Evolutionary conservation across 139 green algal genomes (phyloP).

Genomic region (Volvox reticuliferus): DNA sequence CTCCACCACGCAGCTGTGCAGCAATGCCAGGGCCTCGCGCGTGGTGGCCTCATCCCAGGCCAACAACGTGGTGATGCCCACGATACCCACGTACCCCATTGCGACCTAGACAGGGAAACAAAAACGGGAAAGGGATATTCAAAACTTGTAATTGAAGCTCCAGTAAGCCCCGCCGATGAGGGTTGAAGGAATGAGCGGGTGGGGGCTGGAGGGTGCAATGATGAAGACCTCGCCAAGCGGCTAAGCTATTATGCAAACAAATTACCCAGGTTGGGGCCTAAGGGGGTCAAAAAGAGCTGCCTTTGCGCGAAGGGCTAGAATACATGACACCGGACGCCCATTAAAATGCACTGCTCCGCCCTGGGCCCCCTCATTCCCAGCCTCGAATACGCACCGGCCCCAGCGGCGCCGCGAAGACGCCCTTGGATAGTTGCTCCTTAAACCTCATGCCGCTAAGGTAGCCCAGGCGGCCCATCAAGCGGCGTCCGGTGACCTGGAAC

Average conservation of each 20-base stretch:
- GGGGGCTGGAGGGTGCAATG: too few relatives aligned
- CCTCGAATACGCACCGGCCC: conserved; percentile 15
- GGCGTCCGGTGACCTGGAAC: conserved; percentile 50
- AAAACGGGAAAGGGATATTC: not conserved
- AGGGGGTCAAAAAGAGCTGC: too few relatives aligned
- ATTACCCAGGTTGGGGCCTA: too few relatives aligned
- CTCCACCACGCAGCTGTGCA: conserved; percentile 24
- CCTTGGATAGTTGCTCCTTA: conserved; percentile 48
- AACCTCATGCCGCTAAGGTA: conserved; percentile 44
- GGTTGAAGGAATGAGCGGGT: too few relatives aligned
- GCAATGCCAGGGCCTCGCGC: conserved; percentile 26
- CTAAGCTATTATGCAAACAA: too few relatives aligned
- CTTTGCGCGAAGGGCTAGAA: too few relatives aligned
- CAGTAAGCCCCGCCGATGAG: too few relatives aligned
- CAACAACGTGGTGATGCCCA: conserved; percentile 43
- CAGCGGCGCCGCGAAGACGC: conserved; percentile 51
- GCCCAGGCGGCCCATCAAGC: conserved; percentile 51
- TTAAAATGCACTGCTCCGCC: too few relatives aligned
- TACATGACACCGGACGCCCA: too few relatives aligned
- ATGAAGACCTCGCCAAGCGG: too few relatives aligned
- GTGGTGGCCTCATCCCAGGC: conserved; percentile 43
- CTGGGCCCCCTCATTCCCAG: not conserved
- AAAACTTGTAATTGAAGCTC: not conserved
- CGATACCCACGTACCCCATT: conserved; percentile 27
- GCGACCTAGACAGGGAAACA: not conserved